Conservation (phyloP, 768 basidiomycete species). For the Suillus subalutaceus region DNA sequence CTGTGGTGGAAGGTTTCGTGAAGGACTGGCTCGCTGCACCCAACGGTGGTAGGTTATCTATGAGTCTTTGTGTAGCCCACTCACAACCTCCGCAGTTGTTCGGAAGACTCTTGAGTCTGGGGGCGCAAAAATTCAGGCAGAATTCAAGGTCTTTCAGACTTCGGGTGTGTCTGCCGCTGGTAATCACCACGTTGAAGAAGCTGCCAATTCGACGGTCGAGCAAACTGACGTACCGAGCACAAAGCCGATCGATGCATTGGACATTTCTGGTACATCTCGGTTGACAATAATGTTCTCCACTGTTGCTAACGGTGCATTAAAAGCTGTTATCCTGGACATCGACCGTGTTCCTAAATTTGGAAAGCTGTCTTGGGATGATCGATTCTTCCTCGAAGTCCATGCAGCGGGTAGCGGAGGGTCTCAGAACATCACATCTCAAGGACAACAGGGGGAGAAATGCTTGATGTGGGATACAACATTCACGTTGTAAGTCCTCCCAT, state of each 20-base stretch:
- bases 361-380: constrained; percentile 3
- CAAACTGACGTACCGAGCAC: no score
- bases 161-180: background rate
- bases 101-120: background rate
- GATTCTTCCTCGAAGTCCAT: constrained; percentile 1
- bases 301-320: background rate
- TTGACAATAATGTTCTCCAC: background rate
- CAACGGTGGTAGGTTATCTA: constrained; percentile 2
- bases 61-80: background rate
- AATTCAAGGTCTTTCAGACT: constrained; percentile 4
- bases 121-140: background rate
- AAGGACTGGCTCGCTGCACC: constrained; percentile 4
- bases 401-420: background rate
- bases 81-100: constrained; percentile 1
- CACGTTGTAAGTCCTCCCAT: constrained; percentile 1
- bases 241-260: background rate
- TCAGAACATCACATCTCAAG: background rate
- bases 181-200: background rate
- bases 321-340: constrained; percentile 1
- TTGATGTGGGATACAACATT: background rate
- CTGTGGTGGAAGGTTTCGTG: background rate
- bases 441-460: background rate
- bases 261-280: background rate
- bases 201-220: background rate
- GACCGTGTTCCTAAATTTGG: constrained; percentile 4